phyloP scores from a whole-genome alignment of 2,329 filamentous ascomycete genomes.

The Pseudocercospora musae region DNA sequence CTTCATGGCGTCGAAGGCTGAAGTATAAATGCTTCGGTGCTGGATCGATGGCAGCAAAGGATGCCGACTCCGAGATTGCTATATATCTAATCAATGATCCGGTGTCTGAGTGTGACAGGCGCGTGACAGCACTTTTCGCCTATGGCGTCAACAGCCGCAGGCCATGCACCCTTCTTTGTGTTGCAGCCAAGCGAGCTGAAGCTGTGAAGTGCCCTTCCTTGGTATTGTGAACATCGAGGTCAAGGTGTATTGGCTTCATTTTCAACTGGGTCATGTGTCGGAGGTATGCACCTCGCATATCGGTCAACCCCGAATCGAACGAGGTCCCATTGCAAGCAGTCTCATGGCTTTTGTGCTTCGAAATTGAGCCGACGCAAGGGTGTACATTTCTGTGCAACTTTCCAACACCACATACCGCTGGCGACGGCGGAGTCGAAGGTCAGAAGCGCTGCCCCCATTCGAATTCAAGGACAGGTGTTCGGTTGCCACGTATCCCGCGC shows the following conservation, averaged over 20 bases:
- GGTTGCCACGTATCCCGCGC: too few species aligned
- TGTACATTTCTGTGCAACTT: background rate
- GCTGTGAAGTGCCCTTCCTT: background rate
- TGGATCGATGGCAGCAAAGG: background rate
- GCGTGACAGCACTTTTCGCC: background rate
- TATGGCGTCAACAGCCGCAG: background rate
- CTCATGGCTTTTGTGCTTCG: background rate
- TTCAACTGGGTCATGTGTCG: background rate
- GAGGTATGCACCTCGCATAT: background rate
- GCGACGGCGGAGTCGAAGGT: too few species aligned
- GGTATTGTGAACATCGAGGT: background rate
- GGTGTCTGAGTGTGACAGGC: background rate
- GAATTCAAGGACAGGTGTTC: too few species aligned
- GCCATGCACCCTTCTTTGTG: background rate
- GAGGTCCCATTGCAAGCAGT: background rate
- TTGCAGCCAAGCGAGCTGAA: background rate
- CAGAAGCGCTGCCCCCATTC: too few species aligned
- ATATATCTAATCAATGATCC: background rate
- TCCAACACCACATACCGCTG: background rate
- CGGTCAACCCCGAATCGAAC: background rate
- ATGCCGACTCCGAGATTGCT: background rate
- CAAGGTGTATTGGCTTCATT: background rate
- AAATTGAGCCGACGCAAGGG: background rate
- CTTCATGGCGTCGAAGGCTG: background rate
- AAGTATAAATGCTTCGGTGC: background rate